Conservation (phyloP, 371 early-diverging fungal genomes). For the Mortierella sp. region DNA sequence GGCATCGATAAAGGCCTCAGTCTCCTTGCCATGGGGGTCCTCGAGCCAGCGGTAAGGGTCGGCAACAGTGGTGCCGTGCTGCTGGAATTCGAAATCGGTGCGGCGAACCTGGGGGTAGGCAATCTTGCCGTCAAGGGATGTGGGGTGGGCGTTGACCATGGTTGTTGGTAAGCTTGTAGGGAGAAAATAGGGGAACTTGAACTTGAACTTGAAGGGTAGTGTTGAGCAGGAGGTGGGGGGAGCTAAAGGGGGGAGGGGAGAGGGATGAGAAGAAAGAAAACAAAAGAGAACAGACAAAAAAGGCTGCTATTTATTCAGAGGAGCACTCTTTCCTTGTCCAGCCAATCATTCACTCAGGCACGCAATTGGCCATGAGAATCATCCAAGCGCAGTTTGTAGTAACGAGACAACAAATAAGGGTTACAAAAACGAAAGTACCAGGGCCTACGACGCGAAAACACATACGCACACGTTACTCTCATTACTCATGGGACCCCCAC, state of each 20-base stretch:
- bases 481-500: not conserved
- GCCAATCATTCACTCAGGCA: not conserved
- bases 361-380: not conserved
- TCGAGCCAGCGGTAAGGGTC: constrained; percentile 75
- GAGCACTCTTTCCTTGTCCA: not conserved
- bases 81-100: constrained; percentile 61
- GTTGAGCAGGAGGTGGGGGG: not conserved
- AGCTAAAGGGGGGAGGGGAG: not conserved
- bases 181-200: not conserved
- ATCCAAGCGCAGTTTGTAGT: not conserved
- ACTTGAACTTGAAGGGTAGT: not conserved
- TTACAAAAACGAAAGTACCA: not conserved
- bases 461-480: not conserved
- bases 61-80: constrained; percentile 61
- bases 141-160: constrained; percentile 35
- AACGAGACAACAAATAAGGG: not conserved
- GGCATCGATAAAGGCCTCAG: constrained; percentile 61
- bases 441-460: not conserved
- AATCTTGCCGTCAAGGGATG: constrained; percentile 43
- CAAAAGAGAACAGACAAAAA: not conserved
- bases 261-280: not conserved
- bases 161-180: not conserved
- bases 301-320: too few species aligned
- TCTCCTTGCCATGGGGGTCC: constrained; percentile 65
- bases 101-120: constrained; percentile 60